These are phyloP conservation scores for Lasiodiplodia sp. DNA, from an alignment of 2,329 filamentous ascomycete genomes.

Conservation along the genomic window DNA sequence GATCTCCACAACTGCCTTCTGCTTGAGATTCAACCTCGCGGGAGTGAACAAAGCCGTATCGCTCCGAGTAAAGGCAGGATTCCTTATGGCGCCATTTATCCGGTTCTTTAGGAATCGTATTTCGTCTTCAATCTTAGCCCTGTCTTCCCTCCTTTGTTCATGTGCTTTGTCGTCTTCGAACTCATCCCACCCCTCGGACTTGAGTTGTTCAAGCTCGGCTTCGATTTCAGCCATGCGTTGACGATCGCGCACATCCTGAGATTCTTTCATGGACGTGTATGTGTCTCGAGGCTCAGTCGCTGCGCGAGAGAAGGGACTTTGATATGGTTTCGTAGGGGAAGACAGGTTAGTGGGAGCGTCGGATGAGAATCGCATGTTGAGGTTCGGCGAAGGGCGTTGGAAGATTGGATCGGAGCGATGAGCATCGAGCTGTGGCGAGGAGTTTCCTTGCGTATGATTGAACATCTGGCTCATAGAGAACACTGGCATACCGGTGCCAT, in stretches of 20 bases:
- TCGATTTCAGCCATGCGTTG: conserved; percentile 32
- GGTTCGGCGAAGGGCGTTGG: conserved; percentile 55
- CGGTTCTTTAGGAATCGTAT: neutral
- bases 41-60: conserved; percentile 41
- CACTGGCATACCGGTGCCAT: conserved; percentile 40
- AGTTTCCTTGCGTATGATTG: conserved; percentile 54
- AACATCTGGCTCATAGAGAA: conserved; percentile 57
- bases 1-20: conserved; percentile 33
- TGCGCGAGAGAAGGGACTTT: conserved; percentile 36
- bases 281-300: conserved; percentile 52
- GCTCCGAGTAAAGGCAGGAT: conserved; percentile 29
- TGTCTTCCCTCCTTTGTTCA: conserved; percentile 34
- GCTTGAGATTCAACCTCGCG: conserved; percentile 21
- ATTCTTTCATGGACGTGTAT: conserved; percentile 55
- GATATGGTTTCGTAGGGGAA: conserved; percentile 46
- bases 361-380: conserved; percentile 47
- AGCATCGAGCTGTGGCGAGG: conserved; percentile 50
- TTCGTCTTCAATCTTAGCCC: conserved; percentile 33
- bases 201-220: conserved; percentile 15
- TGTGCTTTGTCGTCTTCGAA: conserved; percentile 37
- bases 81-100: conserved; percentile 32
- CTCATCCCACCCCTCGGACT: conserved; percentile 31
- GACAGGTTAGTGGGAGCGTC: conserved; percentile 44
- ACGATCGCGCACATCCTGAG: conserved; percentile 49
- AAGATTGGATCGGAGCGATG: conserved; percentile 53